Percentiles rank a stretch among this genome's conserved stretches.
These are phyloP conservation scores for Blepharisma japonicum DNA, from an alignment of 73 alveolate genomes.

Conservation along the genomic window DNA sequence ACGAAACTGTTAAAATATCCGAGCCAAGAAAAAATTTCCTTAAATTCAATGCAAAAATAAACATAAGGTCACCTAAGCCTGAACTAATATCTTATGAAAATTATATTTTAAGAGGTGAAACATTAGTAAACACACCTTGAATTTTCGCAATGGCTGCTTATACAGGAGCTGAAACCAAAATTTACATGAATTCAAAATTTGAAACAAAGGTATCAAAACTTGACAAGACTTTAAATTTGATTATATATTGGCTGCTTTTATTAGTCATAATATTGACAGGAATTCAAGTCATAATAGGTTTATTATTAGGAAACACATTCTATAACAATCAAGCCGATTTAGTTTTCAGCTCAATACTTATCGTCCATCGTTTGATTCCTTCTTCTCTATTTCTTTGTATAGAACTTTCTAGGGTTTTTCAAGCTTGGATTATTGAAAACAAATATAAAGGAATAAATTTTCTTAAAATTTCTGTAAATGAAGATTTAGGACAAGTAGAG, in stretches of 20 bases:
- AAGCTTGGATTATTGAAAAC: background rate
- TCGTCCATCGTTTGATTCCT: slow-evolving; percentile 3
- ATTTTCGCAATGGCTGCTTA: background rate
- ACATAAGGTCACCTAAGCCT: background rate
- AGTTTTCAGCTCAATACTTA: background rate
- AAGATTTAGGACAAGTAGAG: slow-evolving; percentile 7
- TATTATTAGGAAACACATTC: background rate
- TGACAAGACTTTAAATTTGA: background rate
- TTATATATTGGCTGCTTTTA: background rate
- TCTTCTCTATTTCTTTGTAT: background rate
- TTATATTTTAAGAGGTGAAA: background rate
- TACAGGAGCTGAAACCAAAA: slow-evolving; percentile 23
- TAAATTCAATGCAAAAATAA: background rate
- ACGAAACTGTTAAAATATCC: background rate
- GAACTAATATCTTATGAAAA: background rate
- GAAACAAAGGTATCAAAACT: background rate
- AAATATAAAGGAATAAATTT: background rate
- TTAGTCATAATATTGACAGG: background rate
- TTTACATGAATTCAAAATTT: background rate
- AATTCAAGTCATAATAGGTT: background rate
- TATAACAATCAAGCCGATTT: background rate
- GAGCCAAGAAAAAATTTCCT: background rate
- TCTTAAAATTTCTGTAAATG: background rate
- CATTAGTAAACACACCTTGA: slow-evolving; percentile 8
- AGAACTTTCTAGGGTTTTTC: background rate